Percentiles rank a stretch among this genome's conserved stretches.
Evolutionary conservation across 768 basidiomycete species (phyloP).

Genomic region (Tulasnella sp.): DNA sequence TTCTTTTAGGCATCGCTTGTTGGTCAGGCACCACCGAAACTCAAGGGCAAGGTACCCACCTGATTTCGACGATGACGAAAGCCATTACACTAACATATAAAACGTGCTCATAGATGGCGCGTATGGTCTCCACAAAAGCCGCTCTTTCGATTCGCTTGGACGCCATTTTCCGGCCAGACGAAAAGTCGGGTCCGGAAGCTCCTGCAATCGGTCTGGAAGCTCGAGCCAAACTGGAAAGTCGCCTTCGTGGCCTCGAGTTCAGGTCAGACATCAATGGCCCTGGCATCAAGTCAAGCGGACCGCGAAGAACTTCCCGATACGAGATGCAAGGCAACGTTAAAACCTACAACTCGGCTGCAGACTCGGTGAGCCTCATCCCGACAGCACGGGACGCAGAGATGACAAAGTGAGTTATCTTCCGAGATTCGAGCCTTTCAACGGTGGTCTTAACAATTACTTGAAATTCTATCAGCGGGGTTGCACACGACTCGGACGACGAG

Average conservation of each 20-base stretch:
- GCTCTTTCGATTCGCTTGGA: constrained; percentile 97
- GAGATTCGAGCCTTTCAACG: neutral
- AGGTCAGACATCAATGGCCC: constrained; percentile 62
- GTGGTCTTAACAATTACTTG: neutral
- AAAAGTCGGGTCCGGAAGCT: constrained; percentile 76
- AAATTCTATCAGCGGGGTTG: constrained; percentile 53
- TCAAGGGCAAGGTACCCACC: constrained; percentile 83
- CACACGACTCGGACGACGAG: constrained; percentile 88
- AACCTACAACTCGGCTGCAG: constrained; percentile 83
- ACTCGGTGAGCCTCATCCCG: constrained; percentile 75
- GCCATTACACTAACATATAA: constrained; percentile 5
- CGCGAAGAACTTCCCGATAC: constrained; percentile 75
- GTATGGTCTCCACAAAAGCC: constrained; percentile 99
- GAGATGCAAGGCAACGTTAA: constrained; percentile 73
- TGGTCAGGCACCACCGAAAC: constrained; percentile 94
- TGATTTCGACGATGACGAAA: neutral
- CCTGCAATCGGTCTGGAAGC: constrained; percentile 89
- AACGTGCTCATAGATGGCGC: constrained; percentile 69
- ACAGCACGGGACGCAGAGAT: constrained; percentile 77
- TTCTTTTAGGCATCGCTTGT: constrained; percentile 77
- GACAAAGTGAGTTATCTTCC: constrained; percentile 44
- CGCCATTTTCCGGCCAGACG: constrained; percentile 87
- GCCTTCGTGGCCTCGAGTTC: constrained; percentile 83
- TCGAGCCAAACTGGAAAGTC: constrained; percentile 91
- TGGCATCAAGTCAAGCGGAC: constrained; percentile 51